Percentiles rank a stretch among this genome's conserved stretches.
These are phyloP conservation scores for Taphrina pruni DNA, from an alignment of 1,139 yeast genomes.

Conservation along the genomic window DNA sequence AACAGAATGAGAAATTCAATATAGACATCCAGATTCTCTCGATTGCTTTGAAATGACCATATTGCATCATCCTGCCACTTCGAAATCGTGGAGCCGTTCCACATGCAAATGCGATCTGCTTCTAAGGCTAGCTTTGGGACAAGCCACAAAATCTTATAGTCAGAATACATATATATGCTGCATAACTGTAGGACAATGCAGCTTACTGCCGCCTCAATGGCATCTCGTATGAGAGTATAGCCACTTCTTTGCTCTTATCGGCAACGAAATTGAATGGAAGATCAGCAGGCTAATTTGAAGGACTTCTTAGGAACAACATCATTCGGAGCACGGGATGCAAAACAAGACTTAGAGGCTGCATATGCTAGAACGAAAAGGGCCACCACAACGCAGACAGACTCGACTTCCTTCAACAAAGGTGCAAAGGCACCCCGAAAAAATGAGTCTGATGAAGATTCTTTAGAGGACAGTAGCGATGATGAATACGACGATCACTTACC, in stretches of 20 bases:
- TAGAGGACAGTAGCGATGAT: constrained; percentile 34
- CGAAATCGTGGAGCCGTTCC: background rate
- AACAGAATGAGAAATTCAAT: too few relatives aligned
- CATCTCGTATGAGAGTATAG: too few relatives aligned
- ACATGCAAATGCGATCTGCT: background rate
- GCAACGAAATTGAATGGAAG: background rate
- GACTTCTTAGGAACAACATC: constrained; percentile 22
- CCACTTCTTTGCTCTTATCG: too few relatives aligned
- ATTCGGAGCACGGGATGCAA: constrained; percentile 18
- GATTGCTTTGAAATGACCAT: background rate
- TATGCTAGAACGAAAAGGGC: constrained; percentile 25
- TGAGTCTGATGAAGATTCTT: constrained; percentile 23
- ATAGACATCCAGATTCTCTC: too few relatives aligned
- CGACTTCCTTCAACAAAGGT: background rate
- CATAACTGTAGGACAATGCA: too few relatives aligned
- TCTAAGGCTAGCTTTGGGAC: too few relatives aligned
- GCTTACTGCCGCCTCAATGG: too few relatives aligned
- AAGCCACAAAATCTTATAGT: too few relatives aligned
- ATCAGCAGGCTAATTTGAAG: constrained; percentile 15
- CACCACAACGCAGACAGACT: constrained; percentile 1
- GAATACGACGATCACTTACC: constrained; percentile 50
- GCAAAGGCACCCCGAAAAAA: background rate
- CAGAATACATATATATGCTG: too few relatives aligned
- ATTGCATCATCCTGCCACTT: background rate
- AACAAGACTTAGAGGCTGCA: constrained; percentile 22